phyloP scores from a whole-genome alignment of 2,329 filamentous ascomycete species.

The Fusarium sp. region DNA sequence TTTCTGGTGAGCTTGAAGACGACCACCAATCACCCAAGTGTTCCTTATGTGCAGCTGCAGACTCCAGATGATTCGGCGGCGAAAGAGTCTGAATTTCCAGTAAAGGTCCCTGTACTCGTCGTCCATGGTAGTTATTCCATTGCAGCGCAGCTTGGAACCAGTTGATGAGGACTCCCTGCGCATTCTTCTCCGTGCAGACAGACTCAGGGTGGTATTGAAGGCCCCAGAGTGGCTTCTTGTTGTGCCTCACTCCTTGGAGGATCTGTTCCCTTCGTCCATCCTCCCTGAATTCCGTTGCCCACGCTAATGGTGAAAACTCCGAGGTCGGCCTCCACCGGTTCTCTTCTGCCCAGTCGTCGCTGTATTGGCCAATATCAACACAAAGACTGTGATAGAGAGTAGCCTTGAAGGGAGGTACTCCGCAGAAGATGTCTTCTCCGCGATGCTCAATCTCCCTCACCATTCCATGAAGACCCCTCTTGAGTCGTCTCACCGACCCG shows the following conservation, averaged over 20 bases:
- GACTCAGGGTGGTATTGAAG: conserved; percentile 94
- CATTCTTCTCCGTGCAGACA: conserved; percentile 79
- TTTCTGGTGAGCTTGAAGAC: neutral
- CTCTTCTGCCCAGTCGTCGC: conserved; percentile 30
- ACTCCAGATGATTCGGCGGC: conserved; percentile 42
- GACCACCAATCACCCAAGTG: conserved; percentile 28
- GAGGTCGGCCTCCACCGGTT: conserved; percentile 57
- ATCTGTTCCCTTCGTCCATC: conserved; percentile 61
- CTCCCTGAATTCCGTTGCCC: conserved; percentile 63
- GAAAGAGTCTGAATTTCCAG: conserved; percentile 43
- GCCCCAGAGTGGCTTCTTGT: conserved; percentile 80
- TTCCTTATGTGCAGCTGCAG: conserved; percentile 32
- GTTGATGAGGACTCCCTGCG: conserved; percentile 73
- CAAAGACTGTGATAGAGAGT: conserved; percentile 81
- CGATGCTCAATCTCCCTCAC: conserved; percentile 74
- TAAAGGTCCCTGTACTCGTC: conserved; percentile 21
- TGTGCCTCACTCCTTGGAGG: conserved; percentile 82
- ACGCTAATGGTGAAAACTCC: conserved; percentile 70
- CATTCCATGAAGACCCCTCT: conserved; percentile 85
- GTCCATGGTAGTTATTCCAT: conserved; percentile 64
- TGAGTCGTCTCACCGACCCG: conserved; percentile 72
- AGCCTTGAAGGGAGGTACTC: conserved; percentile 70
- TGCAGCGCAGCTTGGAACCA: conserved; percentile 77
- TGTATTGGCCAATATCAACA: conserved; percentile 62
- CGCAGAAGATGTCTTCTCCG: conserved; percentile 73